Conservation (phyloP, 768 basidiomycete species). For the Pleurotus platypus region DNA sequence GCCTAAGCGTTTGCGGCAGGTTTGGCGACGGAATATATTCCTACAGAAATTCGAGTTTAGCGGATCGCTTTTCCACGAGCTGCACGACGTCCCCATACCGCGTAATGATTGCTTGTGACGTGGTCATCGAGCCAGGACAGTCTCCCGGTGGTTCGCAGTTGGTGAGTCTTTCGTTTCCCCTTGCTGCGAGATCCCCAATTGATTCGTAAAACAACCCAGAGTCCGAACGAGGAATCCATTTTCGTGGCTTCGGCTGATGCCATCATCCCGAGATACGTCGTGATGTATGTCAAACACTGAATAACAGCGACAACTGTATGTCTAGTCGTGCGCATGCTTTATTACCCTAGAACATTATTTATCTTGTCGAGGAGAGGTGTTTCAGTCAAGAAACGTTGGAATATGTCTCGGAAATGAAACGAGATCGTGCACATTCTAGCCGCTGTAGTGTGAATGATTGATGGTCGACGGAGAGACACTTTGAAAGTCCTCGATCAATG, state of each 20-base stretch:
- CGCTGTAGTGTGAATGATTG: too few species aligned
- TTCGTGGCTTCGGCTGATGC: slow-evolving; percentile 53
- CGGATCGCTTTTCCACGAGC: slow-evolving; percentile 61
- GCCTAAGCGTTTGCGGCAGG: slow-evolving; percentile 25
- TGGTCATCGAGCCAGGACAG: slow-evolving; percentile 35
- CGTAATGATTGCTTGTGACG: slow-evolving; percentile 61
- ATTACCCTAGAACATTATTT: too few species aligned
- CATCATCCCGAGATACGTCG: slow-evolving; percentile 53
- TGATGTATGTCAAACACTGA: slow-evolving; percentile 49
- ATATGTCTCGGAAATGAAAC: too few species aligned
- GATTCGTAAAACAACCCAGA: slow-evolving; percentile 26
- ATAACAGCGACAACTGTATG: too few species aligned
- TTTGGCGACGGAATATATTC: slow-evolving; percentile 64
- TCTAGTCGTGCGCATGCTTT: too few species aligned
- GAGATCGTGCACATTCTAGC: too few species aligned
- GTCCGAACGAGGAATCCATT: slow-evolving; percentile 44
- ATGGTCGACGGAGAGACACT: too few species aligned
- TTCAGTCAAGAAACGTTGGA: too few species aligned
- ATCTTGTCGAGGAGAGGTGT: too few species aligned
- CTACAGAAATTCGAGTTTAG: slow-evolving; percentile 53
- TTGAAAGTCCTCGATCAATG: too few species aligned
- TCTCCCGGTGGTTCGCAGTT: slow-evolving; percentile 12
- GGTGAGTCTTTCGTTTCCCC: slow-evolving; percentile 7
- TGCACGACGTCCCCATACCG: slow-evolving; percentile 66
- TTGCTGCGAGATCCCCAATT: not conserved